Evolutionary conservation across 2,329 filamentous ascomycete genomes (phyloP).

Genomic region (Pseudogymnoascus sp.): DNA sequence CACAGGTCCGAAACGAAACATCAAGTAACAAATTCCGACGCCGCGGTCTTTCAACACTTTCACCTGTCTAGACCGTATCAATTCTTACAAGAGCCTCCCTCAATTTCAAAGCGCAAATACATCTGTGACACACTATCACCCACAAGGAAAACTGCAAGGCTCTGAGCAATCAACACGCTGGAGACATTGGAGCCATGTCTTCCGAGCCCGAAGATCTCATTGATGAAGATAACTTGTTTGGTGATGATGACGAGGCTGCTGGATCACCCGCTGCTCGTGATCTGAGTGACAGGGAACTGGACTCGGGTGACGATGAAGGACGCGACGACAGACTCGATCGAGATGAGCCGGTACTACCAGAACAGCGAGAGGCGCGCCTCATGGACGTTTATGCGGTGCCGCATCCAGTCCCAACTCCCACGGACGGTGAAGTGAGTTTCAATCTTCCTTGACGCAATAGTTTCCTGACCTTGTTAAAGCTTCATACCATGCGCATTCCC

Average conservation of each 20-base stretch:
- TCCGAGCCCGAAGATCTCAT: constrained; percentile 27
- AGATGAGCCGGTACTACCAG: constrained; percentile 35
- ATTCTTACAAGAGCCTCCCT: background rate
- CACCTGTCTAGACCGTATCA: background rate
- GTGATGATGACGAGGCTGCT: constrained; percentile 40
- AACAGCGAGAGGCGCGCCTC: constrained; percentile 40
- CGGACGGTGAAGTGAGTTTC: constrained; percentile 54
- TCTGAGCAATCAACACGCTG: background rate
- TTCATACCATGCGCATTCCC: constrained; percentile 63
- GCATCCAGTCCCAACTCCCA: constrained; percentile 62
- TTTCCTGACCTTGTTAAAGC: constrained; percentile 34
- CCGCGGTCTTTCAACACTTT: background rate
- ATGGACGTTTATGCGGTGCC: constrained; percentile 58
- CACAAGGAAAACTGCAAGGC: background rate
- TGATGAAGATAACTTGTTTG: constrained; percentile 54
- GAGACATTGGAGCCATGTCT: constrained; percentile 11
- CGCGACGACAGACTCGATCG: constrained; percentile 46
- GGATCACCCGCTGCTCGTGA: constrained; percentile 25
- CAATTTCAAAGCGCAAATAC: background rate
- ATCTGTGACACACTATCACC: background rate
- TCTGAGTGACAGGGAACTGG: constrained; percentile 52
- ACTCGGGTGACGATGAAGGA: constrained; percentile 53
- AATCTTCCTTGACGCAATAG: constrained; percentile 20
- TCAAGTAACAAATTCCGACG: background rate
- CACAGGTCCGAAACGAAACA: constrained; percentile 3